Evolutionary conservation across 2,329 filamentous ascomycete species (phyloP), one percentile per base, ranked within the genome.

Genomic region (Shiraia sp.): DNA sequence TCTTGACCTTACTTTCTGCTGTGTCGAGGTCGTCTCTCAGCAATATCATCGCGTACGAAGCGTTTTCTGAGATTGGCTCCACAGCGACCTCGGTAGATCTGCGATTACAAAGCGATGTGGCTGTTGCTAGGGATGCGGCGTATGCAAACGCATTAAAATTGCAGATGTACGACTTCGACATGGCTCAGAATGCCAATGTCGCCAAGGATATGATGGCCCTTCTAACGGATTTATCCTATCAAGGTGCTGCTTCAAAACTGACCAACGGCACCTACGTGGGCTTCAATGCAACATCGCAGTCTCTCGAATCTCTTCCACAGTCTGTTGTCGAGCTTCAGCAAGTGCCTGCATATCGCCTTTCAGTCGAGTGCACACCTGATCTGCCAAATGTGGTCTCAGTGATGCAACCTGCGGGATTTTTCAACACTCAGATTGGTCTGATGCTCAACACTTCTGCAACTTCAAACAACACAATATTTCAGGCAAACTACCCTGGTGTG

Each of bases 11-110:
- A 2, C 36, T 49, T 2, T 41, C 49, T 2, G 46, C 45, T 6
- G 13, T 47, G 10, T 32, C 36, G 2, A 40, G 32, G 28, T 36
- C 49, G 12, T 24, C 42, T 10, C 10, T 51, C 12, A 36, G 36
- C 24, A 52, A 52, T 14, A 38, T 52, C 1, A 41, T 52, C 19
- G 49, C 42, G 3, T 49, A 47, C 33, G 46, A 49, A 29, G 35
- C 49, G 4, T 52, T 34, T 34, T 29, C 38, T 16, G 31, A 35
- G 12, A 13, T 33, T 29, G 17, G n/a, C 13, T 19, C 15, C 14
- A 17, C 37, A 26, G 9, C 10, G 31, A 19, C 7, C 10, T 19
- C 12, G 8, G 31, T 22, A n/a, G 10, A 16, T 9, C 29, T 40
- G 19, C 15, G 37, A 23, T 15, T 40, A 29, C 37, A 33, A 13